Base-by-base conservation (phyloP, 371 early-diverging fungal genomes). In the Mortierella sp. region DNA sequence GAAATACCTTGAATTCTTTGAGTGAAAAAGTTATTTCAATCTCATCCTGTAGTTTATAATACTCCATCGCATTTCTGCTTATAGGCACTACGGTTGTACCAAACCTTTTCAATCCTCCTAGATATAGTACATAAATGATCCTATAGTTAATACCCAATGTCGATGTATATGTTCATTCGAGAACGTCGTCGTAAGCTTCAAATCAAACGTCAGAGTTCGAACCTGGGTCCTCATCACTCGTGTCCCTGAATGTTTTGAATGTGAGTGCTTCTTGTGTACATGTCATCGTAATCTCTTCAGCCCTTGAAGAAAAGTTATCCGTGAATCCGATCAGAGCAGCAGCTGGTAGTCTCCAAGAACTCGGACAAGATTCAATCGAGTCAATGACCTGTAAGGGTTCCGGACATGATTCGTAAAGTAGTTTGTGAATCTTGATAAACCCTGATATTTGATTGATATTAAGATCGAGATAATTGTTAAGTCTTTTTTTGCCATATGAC, bases 351-450 rank as follows among this genome's bases (percentile, higher is more conserved):
- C 56, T 47, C 79, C 79, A 79, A 1, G 62, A 73, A 28, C 63
- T 79, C 4, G 66, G 74, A 58, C 69, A 73, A 0, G 58, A 43
- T 2, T 65, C 66, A n/a, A 70, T 70, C 9, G 66, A 68, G 43
- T 73, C 70, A n/a, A 65, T 47, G 5, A 79, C 47, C 37, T 66
- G 66, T n/a, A 69, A n/a, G 35, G 73, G 51, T 5, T 79, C 70
- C 3, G 64, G 57, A n/a, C 79, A 79, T 6, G 73, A 65, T 22
- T 79, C 70, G 64, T 79, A 79, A 19, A 72, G 56, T 12, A 79
- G 55, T 49, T 70, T 79, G 63, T 79, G 79, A 29, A 73, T 70
- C 70, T 79, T 79, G 66, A 73, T 73, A 47, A 69, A 72, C 1
- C 79, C 79, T 79, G 59, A 28, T 12, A 26, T 10, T 26, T 22